Evolutionary conservation across 768 basidiomycete species (phyloP).

Genomic region (Pleurotus sapidus): DNA sequence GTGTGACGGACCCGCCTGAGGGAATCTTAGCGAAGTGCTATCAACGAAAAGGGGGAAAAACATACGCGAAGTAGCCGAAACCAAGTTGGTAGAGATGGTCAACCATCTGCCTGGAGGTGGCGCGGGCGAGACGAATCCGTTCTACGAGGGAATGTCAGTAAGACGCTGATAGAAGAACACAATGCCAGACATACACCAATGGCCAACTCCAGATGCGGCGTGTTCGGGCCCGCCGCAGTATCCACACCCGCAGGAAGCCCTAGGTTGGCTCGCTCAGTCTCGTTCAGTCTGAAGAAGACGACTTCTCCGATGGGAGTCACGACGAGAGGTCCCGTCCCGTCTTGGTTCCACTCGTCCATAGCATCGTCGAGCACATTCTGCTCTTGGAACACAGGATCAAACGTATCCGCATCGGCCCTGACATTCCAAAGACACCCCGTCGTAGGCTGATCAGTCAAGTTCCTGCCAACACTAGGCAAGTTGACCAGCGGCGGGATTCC

Average conservation of each 20-base stretch:
- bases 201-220: slow-evolving; percentile 32
- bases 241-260: slow-evolving; percentile 18
- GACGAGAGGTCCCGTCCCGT: slow-evolving; percentile 16
- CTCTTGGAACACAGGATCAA: slow-evolving; percentile 11
- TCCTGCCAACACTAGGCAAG: slow-evolving; percentile 22
- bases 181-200: slow-evolving; percentile 22
- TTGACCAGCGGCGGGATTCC: slow-evolving; percentile 15
- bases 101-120: slow-evolving; percentile 16
- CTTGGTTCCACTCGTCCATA: slow-evolving; percentile 16
- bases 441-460: slow-evolving; percentile 21
- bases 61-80: slow-evolving; percentile 22
- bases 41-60: background rate
- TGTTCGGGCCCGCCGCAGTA: slow-evolving; percentile 31
- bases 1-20: slow-evolving; percentile 21
- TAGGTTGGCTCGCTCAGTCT: background rate
- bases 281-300: background rate
- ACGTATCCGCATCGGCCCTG: slow-evolving; percentile 10
- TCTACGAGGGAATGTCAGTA: background rate
- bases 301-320: slow-evolving; percentile 9
- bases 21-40: no score
- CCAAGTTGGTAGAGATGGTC: slow-evolving; percentile 13
- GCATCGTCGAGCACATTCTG: background rate
- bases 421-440: slow-evolving; percentile 1
- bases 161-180: background rate
- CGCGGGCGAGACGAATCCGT: slow-evolving; percentile 6